phyloP scores from a whole-genome alignment of 805 yeast species.

The Cyberlindnera suaveolens region DNA sequence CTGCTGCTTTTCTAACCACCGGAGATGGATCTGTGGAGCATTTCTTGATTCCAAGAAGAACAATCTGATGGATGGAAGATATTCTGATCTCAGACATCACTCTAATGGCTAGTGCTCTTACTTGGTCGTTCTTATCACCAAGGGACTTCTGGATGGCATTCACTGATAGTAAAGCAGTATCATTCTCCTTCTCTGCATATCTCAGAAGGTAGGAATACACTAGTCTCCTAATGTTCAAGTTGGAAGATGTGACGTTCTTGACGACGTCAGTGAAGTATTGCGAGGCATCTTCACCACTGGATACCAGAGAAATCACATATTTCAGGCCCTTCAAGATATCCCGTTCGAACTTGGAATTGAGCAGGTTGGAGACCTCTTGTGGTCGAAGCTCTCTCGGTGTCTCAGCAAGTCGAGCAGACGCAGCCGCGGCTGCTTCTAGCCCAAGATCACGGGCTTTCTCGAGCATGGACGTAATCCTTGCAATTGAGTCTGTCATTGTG shows the following conservation, averaged over 20 bases:
- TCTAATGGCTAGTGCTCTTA: slow-evolving; percentile 68
- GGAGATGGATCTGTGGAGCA: slow-evolving; percentile 67
- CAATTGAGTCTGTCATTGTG: slow-evolving; percentile 49
- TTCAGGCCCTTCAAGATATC: slow-evolving; percentile 58
- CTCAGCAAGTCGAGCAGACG: slow-evolving; percentile 60
- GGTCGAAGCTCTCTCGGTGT: slow-evolving; percentile 54
- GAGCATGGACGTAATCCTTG: slow-evolving; percentile 61
- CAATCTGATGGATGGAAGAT: slow-evolving; percentile 74
- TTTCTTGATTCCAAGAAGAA: slow-evolving; percentile 65
- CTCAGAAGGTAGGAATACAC: slow-evolving; percentile 70
- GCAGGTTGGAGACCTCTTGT: slow-evolving; percentile 55
- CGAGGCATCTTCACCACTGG: slow-evolving; percentile 31
- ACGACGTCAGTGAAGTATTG: slow-evolving; percentile 78
- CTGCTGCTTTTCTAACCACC: slow-evolving; percentile 72
- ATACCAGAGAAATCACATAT: slow-evolving; percentile 40
- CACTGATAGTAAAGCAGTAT: slow-evolving; percentile 81
- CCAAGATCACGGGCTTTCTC: slow-evolving; percentile 79
- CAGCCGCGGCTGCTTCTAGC: slow-evolving; percentile 77
- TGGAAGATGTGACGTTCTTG: slow-evolving; percentile 71
- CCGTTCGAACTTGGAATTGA: slow-evolving; percentile 64
- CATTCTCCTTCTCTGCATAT: slow-evolving; percentile 81
- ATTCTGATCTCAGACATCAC: slow-evolving; percentile 80
- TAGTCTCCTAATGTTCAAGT: slow-evolving; percentile 60
- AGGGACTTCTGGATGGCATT: slow-evolving; percentile 87
- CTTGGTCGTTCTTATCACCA: slow-evolving; percentile 59